phyloP scores from a whole-genome alignment of 352 stramenopile genomes.

The Sclerospora graminicola region DNA sequence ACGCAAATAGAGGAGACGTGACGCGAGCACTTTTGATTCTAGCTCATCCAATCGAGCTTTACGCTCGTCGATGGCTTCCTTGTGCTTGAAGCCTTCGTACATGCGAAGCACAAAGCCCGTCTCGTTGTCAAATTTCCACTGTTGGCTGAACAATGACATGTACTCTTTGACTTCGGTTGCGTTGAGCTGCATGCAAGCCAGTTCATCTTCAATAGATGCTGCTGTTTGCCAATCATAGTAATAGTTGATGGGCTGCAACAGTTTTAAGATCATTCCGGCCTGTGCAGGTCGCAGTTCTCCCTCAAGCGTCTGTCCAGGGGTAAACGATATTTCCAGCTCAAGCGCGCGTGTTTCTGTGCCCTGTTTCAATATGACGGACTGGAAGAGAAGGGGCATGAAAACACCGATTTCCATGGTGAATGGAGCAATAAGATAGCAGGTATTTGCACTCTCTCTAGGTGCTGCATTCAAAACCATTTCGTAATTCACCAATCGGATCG shows the following conservation, averaged over 20 bases:
- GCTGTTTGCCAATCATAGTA: conserved; percentile 65
- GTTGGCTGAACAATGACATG: conserved; percentile 37
- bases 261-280: conserved; percentile 40
- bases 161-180: conserved; percentile 43
- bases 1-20: conserved; percentile 48
- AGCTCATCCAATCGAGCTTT: conserved; percentile 34
- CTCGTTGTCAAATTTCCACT: conserved; percentile 51
- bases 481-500: conserved; percentile 48
- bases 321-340: conserved; percentile 45
- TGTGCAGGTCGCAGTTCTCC: conserved; percentile 60
- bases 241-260: conserved; percentile 46
- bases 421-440: conserved; percentile 38
- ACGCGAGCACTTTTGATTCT: conserved; percentile 48
- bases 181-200: conserved; percentile 47
- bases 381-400: conserved; percentile 55
- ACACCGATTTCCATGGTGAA: conserved; percentile 48
- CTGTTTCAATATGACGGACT: conserved; percentile 44
- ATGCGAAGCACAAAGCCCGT: conserved; percentile 26
- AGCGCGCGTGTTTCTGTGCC: conserved; percentile 28
- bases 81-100: conserved; percentile 31
- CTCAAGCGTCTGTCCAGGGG: conserved; percentile 16
- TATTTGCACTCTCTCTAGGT: conserved; percentile 18
- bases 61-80: conserved; percentile 30
- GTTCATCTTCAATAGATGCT: conserved; percentile 45
- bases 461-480: conserved; percentile 56